Base-by-base conservation (phyloP, 257 asterid genomes). In the Solanum acaule region DNA sequence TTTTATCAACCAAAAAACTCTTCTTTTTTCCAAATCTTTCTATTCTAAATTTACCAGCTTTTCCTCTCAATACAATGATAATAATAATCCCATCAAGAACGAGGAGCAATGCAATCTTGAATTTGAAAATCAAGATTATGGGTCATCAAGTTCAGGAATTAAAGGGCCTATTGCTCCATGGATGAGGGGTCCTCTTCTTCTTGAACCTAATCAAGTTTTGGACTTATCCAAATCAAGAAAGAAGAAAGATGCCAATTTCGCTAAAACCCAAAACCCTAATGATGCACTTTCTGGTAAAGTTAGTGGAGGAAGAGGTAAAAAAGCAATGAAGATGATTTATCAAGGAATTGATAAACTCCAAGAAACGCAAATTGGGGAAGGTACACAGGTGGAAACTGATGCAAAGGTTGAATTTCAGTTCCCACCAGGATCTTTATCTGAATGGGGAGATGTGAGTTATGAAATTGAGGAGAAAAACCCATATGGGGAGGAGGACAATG, bases 91-190 rank as follows among this genome's bases (percentile, higher is more conserved):
- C 82, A 72, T 46, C 52, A 63, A 70, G 86, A 63, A 70, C 88
- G 65, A 7, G 65, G 65, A 56, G 25, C 65, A 56, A 56, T 65
- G 85, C 76, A 76, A 42, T 89, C 63, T 78, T 70, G 90, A 91
- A 37, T 34, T 81, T 85, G 91, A 88, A 71, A 56, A 40, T 72
- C 87, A 86, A 77, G 92, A 87, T 61, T 76, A 63, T 46, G 27
- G 90, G 38, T 88, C 90, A 59, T 72, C 93, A 77, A 88, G 87
- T 83, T 89, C 94, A 79, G 83, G 87, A 70, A 71, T 92, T 86
- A 94, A 93, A 91, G 96, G 94, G 7, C 99, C 96, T 85, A 97
- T 96, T 61, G 96, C 99, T 88, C 99, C 99, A 59, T 96, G 99
- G 99, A 96, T 96, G 98, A 93, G 88, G 89, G 93, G 91, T 37